Evolutionary conservation across 495 filamentous ascomycete species (phyloP).

Genomic region (Podospora conica): DNA sequence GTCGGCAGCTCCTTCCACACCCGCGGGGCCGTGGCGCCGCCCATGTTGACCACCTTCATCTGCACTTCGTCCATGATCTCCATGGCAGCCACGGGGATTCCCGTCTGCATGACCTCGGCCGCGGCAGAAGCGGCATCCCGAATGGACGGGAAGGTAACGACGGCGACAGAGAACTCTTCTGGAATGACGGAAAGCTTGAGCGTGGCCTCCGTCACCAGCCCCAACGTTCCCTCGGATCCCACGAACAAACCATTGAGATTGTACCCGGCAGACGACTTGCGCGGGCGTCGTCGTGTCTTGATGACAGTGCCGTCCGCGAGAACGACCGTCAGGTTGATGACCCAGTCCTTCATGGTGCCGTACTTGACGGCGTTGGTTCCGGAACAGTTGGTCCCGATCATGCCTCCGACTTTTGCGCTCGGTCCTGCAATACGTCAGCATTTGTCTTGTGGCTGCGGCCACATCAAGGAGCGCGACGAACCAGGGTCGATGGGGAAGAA

Average conservation of each 20-base stretch:
- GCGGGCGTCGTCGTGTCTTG: conserved; percentile 66
- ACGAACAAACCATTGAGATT: conserved; percentile 72
- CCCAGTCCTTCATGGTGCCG: conserved; percentile 85
- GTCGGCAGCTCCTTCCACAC: conserved; percentile 73
- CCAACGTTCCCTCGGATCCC: conserved; percentile 72
- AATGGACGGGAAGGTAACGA: conserved; percentile 68
- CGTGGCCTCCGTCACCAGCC: conserved; percentile 69
- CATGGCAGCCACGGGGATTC: conserved; percentile 70
- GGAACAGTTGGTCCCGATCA: conserved; percentile 76
- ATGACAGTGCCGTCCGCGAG: conserved; percentile 73
- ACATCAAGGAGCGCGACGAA: conserved; percentile 19
- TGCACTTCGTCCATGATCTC: conserved; percentile 82
- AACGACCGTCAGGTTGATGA: conserved; percentile 73
- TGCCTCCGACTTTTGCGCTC: conserved; percentile 60
- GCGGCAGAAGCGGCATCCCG: conserved; percentile 66
- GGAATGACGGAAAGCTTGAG: conserved; percentile 70
- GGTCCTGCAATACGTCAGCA: conserved; percentile 38
- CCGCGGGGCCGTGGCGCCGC: conserved; percentile 57
- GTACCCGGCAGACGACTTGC: conserved; percentile 77
- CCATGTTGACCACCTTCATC: conserved; percentile 71
- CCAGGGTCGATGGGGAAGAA: conserved; percentile 90
- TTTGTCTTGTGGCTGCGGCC: neutral
- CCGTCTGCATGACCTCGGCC: conserved; percentile 62
- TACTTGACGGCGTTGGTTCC: conserved; percentile 78
- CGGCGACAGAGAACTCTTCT: conserved; percentile 66